Evolutionary conservation across 2,329 filamentous ascomycete genomes (phyloP).

Genomic region (Exophiala spinifera): DNA sequence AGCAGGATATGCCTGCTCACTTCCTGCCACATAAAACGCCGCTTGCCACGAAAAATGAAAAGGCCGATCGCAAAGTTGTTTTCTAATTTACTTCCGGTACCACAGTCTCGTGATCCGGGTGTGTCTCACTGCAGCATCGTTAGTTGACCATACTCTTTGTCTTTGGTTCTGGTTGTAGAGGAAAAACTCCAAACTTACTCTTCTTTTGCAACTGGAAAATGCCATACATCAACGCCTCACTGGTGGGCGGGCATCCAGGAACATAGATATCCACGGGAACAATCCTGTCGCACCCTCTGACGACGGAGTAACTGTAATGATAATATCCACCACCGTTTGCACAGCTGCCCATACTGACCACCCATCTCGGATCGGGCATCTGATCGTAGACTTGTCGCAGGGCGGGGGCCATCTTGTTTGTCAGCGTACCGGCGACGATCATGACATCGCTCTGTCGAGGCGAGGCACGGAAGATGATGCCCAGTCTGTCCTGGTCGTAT

Average conservation of each 20-base stretch:
- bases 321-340: conserved; percentile 85
- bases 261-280: conserved; percentile 79
- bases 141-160: neutral
- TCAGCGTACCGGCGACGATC: conserved; percentile 89
- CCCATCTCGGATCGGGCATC: conserved; percentile 90
- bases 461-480: conserved; percentile 87
- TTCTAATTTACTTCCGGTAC: conserved; percentile 47
- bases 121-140: conserved; percentile 40
- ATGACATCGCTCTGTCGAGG: conserved; percentile 87
- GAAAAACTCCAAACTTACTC: conserved; percentile 37
- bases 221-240: conserved; percentile 54
- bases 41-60: neutral
- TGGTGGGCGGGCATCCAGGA: conserved; percentile 62
- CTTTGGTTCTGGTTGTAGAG: no score
- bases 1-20: no score
- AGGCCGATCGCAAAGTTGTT: neutral
- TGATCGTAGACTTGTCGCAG: conserved; percentile 90
- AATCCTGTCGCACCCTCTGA: conserved; percentile 71
- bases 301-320: conserved; percentile 78
- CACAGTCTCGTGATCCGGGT: conserved; percentile 51
- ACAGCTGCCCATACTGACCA: conserved; percentile 79
- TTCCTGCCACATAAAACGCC: conserved; percentile 1
- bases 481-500: conserved; percentile 83
- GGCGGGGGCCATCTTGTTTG: conserved; percentile 94
- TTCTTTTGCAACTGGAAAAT: conserved; percentile 76